Evolutionary conservation across 2,329 filamentous ascomycete species (phyloP).

Genomic region (Exophiala spinifera): DNA sequence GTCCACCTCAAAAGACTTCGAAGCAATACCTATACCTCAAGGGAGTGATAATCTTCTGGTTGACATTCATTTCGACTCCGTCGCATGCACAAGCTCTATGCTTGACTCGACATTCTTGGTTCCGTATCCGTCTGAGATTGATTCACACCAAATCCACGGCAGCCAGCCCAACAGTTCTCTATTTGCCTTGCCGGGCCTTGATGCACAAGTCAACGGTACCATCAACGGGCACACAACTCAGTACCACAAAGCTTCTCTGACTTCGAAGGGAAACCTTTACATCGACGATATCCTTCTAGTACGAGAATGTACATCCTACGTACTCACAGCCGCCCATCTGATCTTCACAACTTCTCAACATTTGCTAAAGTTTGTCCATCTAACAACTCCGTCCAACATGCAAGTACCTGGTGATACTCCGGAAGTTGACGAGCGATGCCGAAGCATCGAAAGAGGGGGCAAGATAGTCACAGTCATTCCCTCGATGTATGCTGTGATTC

Average conservation of each 20-base stretch:
- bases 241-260: slow-evolving; percentile 56
- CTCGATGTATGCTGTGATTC: slow-evolving; percentile 75
- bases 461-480: slow-evolving; percentile 86
- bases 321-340: slow-evolving; percentile 75
- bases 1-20: neutral
- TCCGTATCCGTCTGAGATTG: neutral
- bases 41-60: slow-evolving; percentile 14
- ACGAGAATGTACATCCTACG: slow-evolving; percentile 89
- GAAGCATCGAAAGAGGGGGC: slow-evolving; percentile 86
- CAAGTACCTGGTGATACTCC: slow-evolving; percentile 84
- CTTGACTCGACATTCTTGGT: slow-evolving; percentile 8
- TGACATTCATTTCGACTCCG: slow-evolving; percentile 12
- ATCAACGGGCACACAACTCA: slow-evolving; percentile 8
- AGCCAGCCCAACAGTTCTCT: slow-evolving; percentile 16
- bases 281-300: slow-evolving; percentile 70
- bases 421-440: slow-evolving; percentile 85
- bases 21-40: slow-evolving; percentile 4
- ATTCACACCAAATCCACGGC: slow-evolving; percentile 3
- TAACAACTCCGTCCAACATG: slow-evolving; percentile 45
- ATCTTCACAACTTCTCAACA: slow-evolving; percentile 92
- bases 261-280: slow-evolving; percentile 73
- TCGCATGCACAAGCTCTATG: slow-evolving; percentile 13
- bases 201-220: neutral
- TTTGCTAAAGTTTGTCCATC: slow-evolving; percentile 88
- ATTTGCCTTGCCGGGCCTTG: slow-evolving; percentile 1